Percentiles rank a stretch among this genome's conserved stretches.
Evolutionary conservation across 2,329 filamentous ascomycete genomes (phyloP).

Genomic region (Venturia aucupariae): DNA sequence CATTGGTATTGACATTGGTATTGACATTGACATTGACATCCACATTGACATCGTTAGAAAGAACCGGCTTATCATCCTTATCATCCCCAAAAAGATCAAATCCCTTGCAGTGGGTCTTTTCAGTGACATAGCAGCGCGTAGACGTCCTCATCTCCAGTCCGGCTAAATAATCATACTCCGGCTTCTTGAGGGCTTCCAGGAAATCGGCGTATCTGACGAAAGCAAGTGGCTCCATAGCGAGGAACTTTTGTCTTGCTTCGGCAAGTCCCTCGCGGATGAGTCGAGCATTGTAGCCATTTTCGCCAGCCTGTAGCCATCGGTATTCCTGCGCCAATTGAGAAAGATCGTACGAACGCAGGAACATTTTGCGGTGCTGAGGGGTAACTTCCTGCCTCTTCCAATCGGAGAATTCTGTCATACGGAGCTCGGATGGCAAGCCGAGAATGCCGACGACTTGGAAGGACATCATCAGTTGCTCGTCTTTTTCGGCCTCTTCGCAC

Average conservation of each 20-base stretch:
- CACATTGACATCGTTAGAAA: not conserved
- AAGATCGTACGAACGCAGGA: constrained; percentile 30
- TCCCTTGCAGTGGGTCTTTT: not conserved
- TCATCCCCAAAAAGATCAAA: not conserved
- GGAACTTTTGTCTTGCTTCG: constrained; percentile 28
- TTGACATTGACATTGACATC: not conserved
- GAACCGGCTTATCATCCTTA: not conserved
- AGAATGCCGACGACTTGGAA: constrained; percentile 33
- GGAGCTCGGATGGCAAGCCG: constrained; percentile 29
- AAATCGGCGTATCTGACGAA: constrained; percentile 24
- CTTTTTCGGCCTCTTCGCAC: constrained; percentile 16
- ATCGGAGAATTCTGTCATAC: constrained; percentile 17
- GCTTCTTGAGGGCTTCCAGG: constrained; percentile 11
- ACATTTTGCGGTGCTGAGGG: constrained; percentile 24
- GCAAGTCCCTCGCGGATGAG: constrained; percentile 28
- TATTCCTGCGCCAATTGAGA: constrained; percentile 24
- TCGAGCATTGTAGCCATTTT: constrained; percentile 28
- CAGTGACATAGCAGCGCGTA: constrained; percentile 1
- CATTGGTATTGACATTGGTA: not conserved
- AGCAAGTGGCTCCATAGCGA: constrained; percentile 29
- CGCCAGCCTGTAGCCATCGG: constrained; percentile 18
- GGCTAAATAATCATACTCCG: constrained; percentile 9
- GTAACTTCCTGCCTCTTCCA: constrained; percentile 29
- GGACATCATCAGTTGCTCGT: constrained; percentile 25
- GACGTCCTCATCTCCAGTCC: constrained; percentile 9